Base-by-base conservation (phyloP, 495 filamentous ascomycete genomes). In the Aspergillus steynii region DNA sequence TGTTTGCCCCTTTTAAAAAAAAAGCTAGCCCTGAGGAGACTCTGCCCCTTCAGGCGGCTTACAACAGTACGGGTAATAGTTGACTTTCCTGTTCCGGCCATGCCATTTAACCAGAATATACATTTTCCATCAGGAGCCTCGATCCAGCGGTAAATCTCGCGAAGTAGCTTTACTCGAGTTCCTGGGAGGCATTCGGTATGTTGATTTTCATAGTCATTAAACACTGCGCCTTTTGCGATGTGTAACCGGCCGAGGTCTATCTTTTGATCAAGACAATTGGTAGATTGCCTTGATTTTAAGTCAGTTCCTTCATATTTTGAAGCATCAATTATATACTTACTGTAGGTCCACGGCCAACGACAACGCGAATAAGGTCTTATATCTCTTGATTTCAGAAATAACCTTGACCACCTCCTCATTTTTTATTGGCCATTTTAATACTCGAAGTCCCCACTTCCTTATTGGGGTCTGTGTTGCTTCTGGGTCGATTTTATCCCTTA, bases 1-100 rank as follows among this genome's bases (percentile, higher is more conserved):
- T 71, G 68, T 6, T 77, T 72, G 26, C 77, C 74, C 57, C 71
- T 73, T 42, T 77, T 79, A 66, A 84, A 85, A 69, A 85, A 81
- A 66, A 82, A 82, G 64, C 72, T 80, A 0, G 62, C 72, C 15
- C 64, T 68, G 14, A 73, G 67, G 2, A 54, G 31, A 6, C 54
- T 37, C 14, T 61, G 37, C 4, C 53, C n/a, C 3, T 60, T 52
- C 12, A 67, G 59, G 7, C n/a, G 14, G 14, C n/a, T 14, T 1
- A 69, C 71, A 10, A 73, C 26, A 20, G 72, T 69, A 4, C 68
- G 65, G 15, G 71, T 53, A 53, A 75, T 69, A 12, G 71, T 74
- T n/a, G 73, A 78, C 55, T 78, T 77, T 29, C 75, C 74, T 4
- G 74, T 77, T 1, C 75, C 74, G 10, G 74, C 73, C 60, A 66